phyloP scores from a whole-genome alignment of 306 rosid genomes.

The Cicer arietinum region DNA sequence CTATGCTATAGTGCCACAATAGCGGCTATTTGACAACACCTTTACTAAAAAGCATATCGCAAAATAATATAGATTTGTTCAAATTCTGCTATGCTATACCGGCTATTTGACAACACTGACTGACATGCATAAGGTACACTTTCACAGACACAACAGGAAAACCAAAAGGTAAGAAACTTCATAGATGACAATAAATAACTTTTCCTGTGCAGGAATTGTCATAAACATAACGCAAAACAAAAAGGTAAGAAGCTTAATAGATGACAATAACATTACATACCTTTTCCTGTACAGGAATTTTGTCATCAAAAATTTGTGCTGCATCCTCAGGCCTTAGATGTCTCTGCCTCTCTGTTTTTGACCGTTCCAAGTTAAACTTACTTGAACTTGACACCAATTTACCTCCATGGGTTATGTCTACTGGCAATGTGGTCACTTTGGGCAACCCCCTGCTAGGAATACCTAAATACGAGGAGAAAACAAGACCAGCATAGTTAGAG shows the following conservation, averaged over 20 bases:
- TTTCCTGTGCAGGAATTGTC: constrained; percentile 64
- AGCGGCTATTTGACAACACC: too few species aligned
- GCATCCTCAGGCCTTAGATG: constrained; percentile 72
- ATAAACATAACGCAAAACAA: constrained; percentile 14
- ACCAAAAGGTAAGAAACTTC: constrained; percentile 2
- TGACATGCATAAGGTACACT: neutral
- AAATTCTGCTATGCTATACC: too few species aligned
- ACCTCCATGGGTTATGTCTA: constrained; percentile 54
- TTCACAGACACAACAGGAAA: constrained; percentile 5
- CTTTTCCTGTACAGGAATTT: constrained; percentile 70
- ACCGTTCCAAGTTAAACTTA: constrained; percentile 69
- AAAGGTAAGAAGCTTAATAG: constrained; percentile 1
- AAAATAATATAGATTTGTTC: too few species aligned
- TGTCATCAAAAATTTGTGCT: constrained; percentile 72
- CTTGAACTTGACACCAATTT: constrained; percentile 49
- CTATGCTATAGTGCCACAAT: too few species aligned
- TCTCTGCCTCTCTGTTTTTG: constrained; percentile 73
- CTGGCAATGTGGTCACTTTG: constrained; percentile 58
- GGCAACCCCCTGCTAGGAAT: constrained; percentile 52
- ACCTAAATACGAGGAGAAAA: constrained; percentile 51
- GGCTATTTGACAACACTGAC: too few species aligned
- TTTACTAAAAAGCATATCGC: too few species aligned
- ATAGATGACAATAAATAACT: constrained; percentile 55
- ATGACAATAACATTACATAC: constrained; percentile 45
- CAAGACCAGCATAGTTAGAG: constrained; percentile 11